Evolutionary conservation across 2,329 filamentous ascomycete genomes (phyloP).

Genomic region (Phoma sp.): DNA sequence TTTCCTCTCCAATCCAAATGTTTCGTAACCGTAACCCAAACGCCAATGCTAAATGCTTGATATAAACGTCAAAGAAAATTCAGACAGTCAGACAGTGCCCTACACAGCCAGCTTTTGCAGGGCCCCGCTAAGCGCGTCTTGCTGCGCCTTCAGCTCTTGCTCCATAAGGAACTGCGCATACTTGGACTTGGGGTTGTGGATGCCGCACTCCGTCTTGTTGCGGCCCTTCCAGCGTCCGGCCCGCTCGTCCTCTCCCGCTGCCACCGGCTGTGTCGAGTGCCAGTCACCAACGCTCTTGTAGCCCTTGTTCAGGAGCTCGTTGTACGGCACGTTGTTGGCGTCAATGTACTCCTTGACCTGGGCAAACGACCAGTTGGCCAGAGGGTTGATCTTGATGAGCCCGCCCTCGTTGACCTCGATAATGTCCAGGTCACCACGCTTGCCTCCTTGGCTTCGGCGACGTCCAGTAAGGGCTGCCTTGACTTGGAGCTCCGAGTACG

Average conservation of each 20-base stretch:
- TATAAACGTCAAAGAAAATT: conserved; percentile 35
- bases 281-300: conserved; percentile 99
- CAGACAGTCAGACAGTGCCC: conserved; percentile 23
- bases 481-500: conserved; percentile 85
- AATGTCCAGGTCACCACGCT: conserved; percentile 87
- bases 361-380: conserved; percentile 91
- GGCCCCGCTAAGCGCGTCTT: conserved; percentile 40
- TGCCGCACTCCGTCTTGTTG: conserved; percentile 95
- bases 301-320: conserved; percentile 85
- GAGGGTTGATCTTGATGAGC: conserved; percentile 95
- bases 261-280: conserved; percentile 92
- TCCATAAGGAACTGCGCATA: conserved; percentile 85
- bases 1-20: conserved; percentile 10
- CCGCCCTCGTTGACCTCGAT: conserved; percentile 91
- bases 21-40: conserved; percentile 37
- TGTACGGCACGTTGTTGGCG: conserved; percentile 90
- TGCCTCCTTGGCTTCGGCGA: conserved; percentile 88
- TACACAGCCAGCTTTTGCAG: conserved; percentile 38
- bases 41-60: conserved; percentile 49
- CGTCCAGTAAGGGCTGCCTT: conserved; percentile 92
- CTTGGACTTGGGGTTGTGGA: conserved; percentile 95
- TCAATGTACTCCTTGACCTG: conserved; percentile 89
- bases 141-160: conserved; percentile 68
- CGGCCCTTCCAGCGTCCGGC: conserved; percentile 97
- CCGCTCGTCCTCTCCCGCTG: conserved; percentile 91